Evolutionary conservation across 2,329 filamentous ascomycete species (phyloP).

Genomic region (Pyrenophora graminea): DNA sequence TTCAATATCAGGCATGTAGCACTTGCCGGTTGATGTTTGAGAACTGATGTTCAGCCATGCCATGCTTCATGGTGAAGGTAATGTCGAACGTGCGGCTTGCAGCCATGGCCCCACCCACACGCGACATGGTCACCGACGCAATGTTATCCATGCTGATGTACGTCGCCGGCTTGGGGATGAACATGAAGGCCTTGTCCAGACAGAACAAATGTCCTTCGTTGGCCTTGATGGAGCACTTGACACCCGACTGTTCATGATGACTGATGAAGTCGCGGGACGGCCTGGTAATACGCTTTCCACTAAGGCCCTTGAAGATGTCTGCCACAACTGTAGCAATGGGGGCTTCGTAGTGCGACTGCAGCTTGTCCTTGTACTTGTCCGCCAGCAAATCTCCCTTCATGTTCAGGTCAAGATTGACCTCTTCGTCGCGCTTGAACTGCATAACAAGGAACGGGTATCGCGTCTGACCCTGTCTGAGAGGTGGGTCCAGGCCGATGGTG

Average conservation of each 20-base stretch:
- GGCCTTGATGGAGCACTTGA: conserved; percentile 99
- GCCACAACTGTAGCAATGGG: conserved; percentile 92
- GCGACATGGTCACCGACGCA: conserved; percentile 88
- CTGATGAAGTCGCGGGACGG: conserved; percentile 94
- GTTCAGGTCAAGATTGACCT: conserved; percentile 94
- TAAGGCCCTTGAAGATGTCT: conserved; percentile 91
- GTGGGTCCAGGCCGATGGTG: conserved; percentile 90
- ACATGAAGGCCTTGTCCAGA: conserved; percentile 97
- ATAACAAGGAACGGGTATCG: conserved; percentile 98
- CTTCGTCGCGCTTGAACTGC: conserved; percentile 98
- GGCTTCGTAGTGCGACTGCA: conserved; percentile 82
- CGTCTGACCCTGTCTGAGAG: conserved; percentile 94
- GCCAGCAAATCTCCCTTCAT: conserved; percentile 88
- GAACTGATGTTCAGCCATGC: conserved; percentile 89
- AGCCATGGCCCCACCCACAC: conserved; percentile 90
- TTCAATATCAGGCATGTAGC: neutral
- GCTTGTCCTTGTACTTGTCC: conserved; percentile 84
- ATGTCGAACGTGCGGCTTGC: conserved; percentile 97
- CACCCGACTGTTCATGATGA: conserved; percentile 89
- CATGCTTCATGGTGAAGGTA: conserved; percentile 85
- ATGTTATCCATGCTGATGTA: conserved; percentile 97
- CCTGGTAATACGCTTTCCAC: conserved; percentile 91
- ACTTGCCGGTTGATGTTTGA: conserved; percentile 91
- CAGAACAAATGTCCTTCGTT: conserved; percentile 98
- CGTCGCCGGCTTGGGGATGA: conserved; percentile 96